Percentiles rank a stretch among this genome's conserved stretches.
phyloP scores from a whole-genome alignment of 345 rosid species.

The Cardamine resedifolia region DNA sequence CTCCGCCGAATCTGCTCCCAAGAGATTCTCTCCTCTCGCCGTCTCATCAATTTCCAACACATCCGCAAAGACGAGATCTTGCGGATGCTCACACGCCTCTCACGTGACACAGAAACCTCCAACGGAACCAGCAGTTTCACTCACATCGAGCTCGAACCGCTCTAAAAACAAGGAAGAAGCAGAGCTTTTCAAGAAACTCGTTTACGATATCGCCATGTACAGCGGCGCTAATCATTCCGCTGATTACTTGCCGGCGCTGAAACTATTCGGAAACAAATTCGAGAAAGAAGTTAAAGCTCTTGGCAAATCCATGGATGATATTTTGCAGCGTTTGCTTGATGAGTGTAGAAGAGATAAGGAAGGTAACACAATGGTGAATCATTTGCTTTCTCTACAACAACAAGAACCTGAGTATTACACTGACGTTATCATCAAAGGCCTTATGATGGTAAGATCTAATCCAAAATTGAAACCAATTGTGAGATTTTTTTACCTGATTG shows the following conservation, averaged over 20 bases:
- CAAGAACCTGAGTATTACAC: constrained; percentile 44
- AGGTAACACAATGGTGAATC: constrained; percentile 38
- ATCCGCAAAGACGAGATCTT: constrained; percentile 50
- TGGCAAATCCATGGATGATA: constrained; percentile 25
- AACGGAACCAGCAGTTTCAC: constrained; percentile 31
- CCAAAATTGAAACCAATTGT: not conserved
- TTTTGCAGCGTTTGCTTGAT: constrained; percentile 39
- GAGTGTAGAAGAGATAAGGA: constrained; percentile 29
- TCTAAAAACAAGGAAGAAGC: constrained; percentile 41
- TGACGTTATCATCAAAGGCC: constrained; percentile 41
- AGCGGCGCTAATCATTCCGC: constrained; percentile 34
- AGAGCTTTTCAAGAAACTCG: constrained; percentile 42
- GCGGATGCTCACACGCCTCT: constrained; percentile 39
- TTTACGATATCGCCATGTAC: constrained; percentile 30
- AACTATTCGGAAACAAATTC: constrained; percentile 31
- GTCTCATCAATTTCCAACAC: constrained; percentile 35
- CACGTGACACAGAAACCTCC: constrained; percentile 27
- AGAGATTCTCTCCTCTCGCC: constrained; percentile 54
- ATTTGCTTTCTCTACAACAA: constrained; percentile 39
- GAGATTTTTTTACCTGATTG: not conserved
- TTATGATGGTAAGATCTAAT: constrained; percentile 34
- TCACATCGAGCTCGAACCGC: constrained; percentile 25
- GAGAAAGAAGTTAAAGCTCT: constrained; percentile 25
- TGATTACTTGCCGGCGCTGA: constrained; percentile 34
- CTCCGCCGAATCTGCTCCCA: constrained; percentile 48